Conservation (phyloP, 495 filamentous ascomycete genomes). For the Talaromyces nanjingensis region DNA sequence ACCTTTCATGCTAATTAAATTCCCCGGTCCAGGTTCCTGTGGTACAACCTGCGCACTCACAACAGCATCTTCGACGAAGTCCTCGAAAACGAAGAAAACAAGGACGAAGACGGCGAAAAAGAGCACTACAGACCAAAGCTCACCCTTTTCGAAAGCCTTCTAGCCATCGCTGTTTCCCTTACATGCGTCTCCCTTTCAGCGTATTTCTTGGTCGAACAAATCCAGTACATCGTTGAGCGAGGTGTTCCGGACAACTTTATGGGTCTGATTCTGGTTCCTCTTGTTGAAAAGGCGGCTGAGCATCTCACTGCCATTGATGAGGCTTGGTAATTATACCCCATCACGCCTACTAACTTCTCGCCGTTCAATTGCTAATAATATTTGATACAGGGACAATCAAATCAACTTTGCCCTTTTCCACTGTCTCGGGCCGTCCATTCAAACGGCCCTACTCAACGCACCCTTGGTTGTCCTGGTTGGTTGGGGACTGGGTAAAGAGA, state of each 20-base stretch:
- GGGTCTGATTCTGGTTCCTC: slow-evolving; percentile 63
- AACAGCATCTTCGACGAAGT: slow-evolving; percentile 70
- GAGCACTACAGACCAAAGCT: slow-evolving; percentile 63
- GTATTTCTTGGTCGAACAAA: slow-evolving; percentile 74
- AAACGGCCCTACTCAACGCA: slow-evolving; percentile 84
- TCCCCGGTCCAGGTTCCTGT: slow-evolving; percentile 50
- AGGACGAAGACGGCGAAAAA: slow-evolving; percentile 60
- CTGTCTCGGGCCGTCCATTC: slow-evolving; percentile 79
- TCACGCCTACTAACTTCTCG: background rate
- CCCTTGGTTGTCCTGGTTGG: slow-evolving; percentile 78
- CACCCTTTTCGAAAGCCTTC: slow-evolving; percentile 65
- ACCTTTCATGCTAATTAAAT: background rate
- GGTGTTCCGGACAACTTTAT: slow-evolving; percentile 72
- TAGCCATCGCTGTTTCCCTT: slow-evolving; percentile 62
- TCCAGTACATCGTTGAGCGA: slow-evolving; percentile 63
- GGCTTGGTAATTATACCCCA: slow-evolving; percentile 55
- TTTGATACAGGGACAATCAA: slow-evolving; percentile 36
- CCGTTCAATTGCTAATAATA: background rate
- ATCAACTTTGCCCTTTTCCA: slow-evolving; percentile 86
- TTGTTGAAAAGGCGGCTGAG: slow-evolving; percentile 89
- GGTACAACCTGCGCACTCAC: slow-evolving; percentile 78
- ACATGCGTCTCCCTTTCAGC: slow-evolving; percentile 74
- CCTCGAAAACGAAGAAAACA: slow-evolving; percentile 62
- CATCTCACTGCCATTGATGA: slow-evolving; percentile 88
- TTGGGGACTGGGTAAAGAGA: slow-evolving; percentile 64